These are phyloP conservation scores for Cymbidium sinense DNA, from an alignment of 106 monocot species.

Conservation along the genomic window DNA sequence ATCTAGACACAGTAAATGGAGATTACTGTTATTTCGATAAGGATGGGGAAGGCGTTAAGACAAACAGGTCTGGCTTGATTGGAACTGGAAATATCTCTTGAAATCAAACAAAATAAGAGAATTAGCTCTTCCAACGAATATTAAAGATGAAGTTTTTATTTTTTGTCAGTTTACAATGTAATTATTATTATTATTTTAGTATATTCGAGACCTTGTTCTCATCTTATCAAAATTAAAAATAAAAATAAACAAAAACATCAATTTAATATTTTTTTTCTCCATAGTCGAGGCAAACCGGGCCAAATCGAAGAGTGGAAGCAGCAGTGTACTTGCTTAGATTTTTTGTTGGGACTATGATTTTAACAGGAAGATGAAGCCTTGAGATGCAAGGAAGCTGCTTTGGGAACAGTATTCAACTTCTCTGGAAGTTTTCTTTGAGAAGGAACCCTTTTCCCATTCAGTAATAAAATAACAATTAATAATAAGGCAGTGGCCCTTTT, in stretches of 20 bases:
- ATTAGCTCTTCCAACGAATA: too few species aligned
- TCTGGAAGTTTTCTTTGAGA: not conserved
- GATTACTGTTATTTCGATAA: not conserved
- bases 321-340: too few species aligned
- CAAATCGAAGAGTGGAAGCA: too few species aligned
- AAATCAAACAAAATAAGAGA: too few species aligned
- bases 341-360: too few species aligned
- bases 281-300: too few species aligned
- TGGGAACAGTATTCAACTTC: not conserved
- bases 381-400: not conserved
- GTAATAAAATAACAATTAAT: too few species aligned
- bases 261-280: not conserved
- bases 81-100: not conserved
- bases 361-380: not conserved
- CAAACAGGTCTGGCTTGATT: not conserved
- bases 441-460: not conserved
- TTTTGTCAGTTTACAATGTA: too few species aligned
- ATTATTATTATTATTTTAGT: too few species aligned
- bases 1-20: slow-evolving; percentile 2
- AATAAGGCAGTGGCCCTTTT: too few species aligned
- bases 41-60: not conserved
- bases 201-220: too few species aligned
- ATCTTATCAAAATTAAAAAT: not conserved
- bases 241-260: not conserved
- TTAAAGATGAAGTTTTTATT: too few species aligned